A percentile compares a stretch with the other conserved stretches of the same genome.
These are phyloP conservation scores for Graphium sp. DNA, from an alignment of 2,329 filamentous ascomycete species.

Conservation along the genomic window DNA sequence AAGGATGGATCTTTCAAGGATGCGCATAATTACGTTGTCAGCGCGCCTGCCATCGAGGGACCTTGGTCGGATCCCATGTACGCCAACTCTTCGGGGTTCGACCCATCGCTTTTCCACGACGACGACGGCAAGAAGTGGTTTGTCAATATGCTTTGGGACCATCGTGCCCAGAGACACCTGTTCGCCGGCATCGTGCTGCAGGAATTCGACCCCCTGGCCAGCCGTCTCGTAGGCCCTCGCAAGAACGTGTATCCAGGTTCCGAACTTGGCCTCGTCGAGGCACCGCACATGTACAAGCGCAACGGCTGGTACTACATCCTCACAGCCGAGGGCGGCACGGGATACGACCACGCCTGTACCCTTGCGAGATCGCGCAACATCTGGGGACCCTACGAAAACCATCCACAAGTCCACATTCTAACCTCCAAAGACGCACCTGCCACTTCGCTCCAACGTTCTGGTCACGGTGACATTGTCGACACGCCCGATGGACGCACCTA, in stretches of 20 bases:
- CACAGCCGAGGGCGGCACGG: conserved; percentile 43
- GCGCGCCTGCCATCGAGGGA: conserved; percentile 30
- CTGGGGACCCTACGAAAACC: conserved; percentile 45
- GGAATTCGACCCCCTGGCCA: conserved; percentile 31
- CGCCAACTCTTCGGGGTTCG: conserved; percentile 44
- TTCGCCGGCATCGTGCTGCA: conserved; percentile 43
- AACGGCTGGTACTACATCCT: conserved; percentile 43
- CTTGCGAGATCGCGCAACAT: conserved; percentile 32
- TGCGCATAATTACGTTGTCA: conserved; percentile 46
- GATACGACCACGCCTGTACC: conserved; percentile 42
- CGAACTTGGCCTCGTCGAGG: conserved; percentile 36
- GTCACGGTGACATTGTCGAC: conserved; percentile 36
- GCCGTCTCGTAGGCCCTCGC: conserved; percentile 33
- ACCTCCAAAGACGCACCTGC: conserved; percentile 31
- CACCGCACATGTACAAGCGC: conserved; percentile 40
- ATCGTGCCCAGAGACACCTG: conserved; percentile 25
- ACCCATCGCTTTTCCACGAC: conserved; percentile 43
- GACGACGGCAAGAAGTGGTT: conserved; percentile 38
- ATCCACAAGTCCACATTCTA: conserved; percentile 39
- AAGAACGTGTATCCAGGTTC: conserved; percentile 40
- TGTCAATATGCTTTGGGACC: conserved; percentile 39
- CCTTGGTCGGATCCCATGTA: conserved; percentile 46
- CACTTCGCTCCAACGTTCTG: conserved; percentile 31
- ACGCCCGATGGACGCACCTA: conserved; percentile 33
- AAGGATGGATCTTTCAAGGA: conserved; percentile 52